A percentile compares a stretch with the other conserved stretches of the same genome.
These are phyloP conservation scores for Carex sylvatica DNA, from an alignment of 202 grass and related monocot genomes.

Conservation along the genomic window DNA sequence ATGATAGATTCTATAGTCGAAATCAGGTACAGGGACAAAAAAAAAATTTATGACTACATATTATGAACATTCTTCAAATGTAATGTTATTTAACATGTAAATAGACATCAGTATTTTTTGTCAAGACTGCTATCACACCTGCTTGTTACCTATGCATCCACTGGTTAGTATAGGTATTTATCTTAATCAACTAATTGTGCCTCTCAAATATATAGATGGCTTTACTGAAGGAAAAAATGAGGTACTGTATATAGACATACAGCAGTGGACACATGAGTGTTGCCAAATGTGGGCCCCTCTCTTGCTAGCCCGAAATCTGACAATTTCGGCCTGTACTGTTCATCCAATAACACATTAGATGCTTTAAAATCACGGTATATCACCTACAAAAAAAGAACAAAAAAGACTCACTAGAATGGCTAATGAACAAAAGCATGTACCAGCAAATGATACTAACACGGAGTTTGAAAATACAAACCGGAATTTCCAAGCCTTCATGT, in stretches of 20 bases:
- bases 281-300: slow-evolving; percentile 50
- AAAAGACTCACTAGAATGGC: neutral
- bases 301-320: slow-evolving; percentile 71
- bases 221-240: neutral
- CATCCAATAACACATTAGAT: slow-evolving; percentile 63
- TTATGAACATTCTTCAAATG: neutral
- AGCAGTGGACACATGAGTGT: slow-evolving; percentile 59
- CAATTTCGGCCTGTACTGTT: slow-evolving; percentile 57
- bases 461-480: slow-evolving; percentile 36
- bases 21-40: neutral
- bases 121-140: neutral
- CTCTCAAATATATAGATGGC: neutral
- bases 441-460: neutral
- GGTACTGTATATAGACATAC: slow-evolving; percentile 31
- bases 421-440: neutral
- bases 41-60: neutral
- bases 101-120: neutral
- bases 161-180: neutral
- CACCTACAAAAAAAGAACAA: slow-evolving; percentile 33
- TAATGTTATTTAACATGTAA: neutral
- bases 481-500: slow-evolving; percentile 70
- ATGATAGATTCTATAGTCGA: neutral
- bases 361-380: slow-evolving; percentile 81
- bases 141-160: neutral
- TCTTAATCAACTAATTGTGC: neutral